These are phyloP conservation scores for Erythrophleum ivorense DNA, from an alignment of 331 rosid genomes.

Conservation along the genomic window DNA sequence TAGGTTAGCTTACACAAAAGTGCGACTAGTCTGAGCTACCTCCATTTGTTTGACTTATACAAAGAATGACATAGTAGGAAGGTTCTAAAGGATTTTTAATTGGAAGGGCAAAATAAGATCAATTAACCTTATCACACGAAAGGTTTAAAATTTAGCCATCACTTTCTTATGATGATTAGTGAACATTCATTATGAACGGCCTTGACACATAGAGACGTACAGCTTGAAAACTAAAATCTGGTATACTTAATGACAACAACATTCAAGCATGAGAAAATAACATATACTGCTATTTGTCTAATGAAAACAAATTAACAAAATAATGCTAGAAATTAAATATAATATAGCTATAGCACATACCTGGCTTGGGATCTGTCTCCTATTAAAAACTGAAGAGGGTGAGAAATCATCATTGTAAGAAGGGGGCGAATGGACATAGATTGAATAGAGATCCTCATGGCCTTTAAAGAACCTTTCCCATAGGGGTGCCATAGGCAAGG, in stretches of 20 bases:
- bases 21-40: too few species aligned
- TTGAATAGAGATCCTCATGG: conserved; percentile 53
- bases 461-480: conserved; percentile 71
- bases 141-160: not conserved
- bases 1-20: too few species aligned
- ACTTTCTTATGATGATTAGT: not conserved
- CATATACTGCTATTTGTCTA: not conserved
- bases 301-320: not conserved
- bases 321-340: not conserved
- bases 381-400: conserved; percentile 59
- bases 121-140: not conserved
- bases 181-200: not conserved
- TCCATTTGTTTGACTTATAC: too few species aligned
- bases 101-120: too few species aligned
- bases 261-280: not conserved
- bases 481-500: conserved; percentile 69
- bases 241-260: not conserved
- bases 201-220: not conserved
- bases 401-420: conserved; percentile 52
- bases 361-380: conserved; percentile 74
- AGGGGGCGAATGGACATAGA: conserved; percentile 65
- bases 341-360: conserved; percentile 31
- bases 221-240: not conserved
- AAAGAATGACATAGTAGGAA: too few species aligned
- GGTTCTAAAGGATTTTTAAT: too few species aligned